Evolutionary conservation across 768 basidiomycete genomes (phyloP).

Genomic region (Hygrophoropsis aurantiaca): DNA sequence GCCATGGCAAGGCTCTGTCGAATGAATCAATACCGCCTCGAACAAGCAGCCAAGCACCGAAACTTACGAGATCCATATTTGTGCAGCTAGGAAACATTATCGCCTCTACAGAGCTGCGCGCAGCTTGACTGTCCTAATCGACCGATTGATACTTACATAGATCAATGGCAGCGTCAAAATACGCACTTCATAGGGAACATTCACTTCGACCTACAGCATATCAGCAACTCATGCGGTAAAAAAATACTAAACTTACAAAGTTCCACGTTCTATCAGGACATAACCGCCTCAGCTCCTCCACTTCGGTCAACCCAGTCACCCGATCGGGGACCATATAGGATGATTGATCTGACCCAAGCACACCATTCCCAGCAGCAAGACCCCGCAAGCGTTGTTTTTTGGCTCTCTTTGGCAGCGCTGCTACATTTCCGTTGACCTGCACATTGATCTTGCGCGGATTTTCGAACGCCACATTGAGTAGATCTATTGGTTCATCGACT

Average conservation of each 20-base stretch:
- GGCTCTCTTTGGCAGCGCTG: constrained; percentile 44
- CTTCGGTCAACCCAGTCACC: constrained; percentile 71
- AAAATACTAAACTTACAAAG: constrained; percentile 54
- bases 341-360: constrained; percentile 11
- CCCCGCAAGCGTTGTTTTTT: constrained; percentile 30
- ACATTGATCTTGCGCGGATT: constrained; percentile 78
- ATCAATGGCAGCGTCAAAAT: constrained; percentile 1
- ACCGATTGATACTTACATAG: constrained; percentile 4
- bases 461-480: constrained; percentile 93
- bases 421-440: constrained; percentile 45
- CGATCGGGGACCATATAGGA: constrained; percentile 88
- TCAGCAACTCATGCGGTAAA: neutral
- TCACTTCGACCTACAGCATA: constrained; percentile 66
- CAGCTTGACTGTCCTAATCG: constrained; percentile 63
- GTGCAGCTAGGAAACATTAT: constrained; percentile 79
- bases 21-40: constrained; percentile 2
- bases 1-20: constrained; percentile 86
- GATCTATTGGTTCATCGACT: constrained; percentile 78
- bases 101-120: constrained; percentile 55
- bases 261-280: constrained; percentile 87
- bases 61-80: constrained; percentile 86
- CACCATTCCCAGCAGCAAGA: neutral
- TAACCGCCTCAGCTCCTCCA: constrained; percentile 74
- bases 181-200: constrained; percentile 77
- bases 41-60: neutral